A percentile compares a stretch with the other conserved stretches of the same genome.
Evolutionary conservation across 768 basidiomycete species (phyloP).

Genomic region (Neoboletus subvelutipes): DNA sequence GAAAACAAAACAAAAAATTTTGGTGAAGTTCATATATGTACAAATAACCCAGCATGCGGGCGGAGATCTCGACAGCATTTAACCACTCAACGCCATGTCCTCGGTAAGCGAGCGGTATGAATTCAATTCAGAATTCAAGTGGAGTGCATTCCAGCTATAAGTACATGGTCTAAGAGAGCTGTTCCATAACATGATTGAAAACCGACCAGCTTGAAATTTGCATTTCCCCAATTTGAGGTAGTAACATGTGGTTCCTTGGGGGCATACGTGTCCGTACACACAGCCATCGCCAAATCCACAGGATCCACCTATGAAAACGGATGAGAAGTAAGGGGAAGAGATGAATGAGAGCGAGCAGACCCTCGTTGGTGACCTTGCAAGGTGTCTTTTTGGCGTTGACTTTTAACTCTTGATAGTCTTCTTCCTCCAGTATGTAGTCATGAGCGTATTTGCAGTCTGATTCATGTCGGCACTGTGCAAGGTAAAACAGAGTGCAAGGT

Average conservation of each 20-base stretch:
- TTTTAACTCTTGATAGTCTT: slow-evolving; percentile 54
- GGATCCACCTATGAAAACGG: slow-evolving; percentile 41
- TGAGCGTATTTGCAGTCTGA: slow-evolving; percentile 60
- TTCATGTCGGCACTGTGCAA: slow-evolving; percentile 60
- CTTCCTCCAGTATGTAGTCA: slow-evolving; percentile 55
- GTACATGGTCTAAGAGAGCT: slow-evolving; percentile 9
- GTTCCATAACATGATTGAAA: slow-evolving; percentile 10
- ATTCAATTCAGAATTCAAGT: slow-evolving; percentile 23
- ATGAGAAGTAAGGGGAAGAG: background rate
- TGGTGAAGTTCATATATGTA: slow-evolving; percentile 35
- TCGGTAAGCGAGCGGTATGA: slow-evolving; percentile 8
- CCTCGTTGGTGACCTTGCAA: slow-evolving; percentile 58
- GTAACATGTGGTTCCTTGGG: slow-evolving; percentile 52
- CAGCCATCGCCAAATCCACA: slow-evolving; percentile 63
- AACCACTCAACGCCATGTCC: slow-evolving; percentile 8
- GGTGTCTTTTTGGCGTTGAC: slow-evolving; percentile 61
- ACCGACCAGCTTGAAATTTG: slow-evolving; percentile 60
- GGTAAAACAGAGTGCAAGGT: slow-evolving; percentile 66
- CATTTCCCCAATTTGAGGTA: slow-evolving; percentile 55
- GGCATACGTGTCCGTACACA: slow-evolving; percentile 39
- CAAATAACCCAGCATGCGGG: slow-evolving; percentile 25
- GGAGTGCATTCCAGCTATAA: slow-evolving; percentile 45
- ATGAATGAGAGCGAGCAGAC: slow-evolving; percentile 30
- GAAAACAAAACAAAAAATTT: slow-evolving; percentile 16
- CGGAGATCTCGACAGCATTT: slow-evolving; percentile 11